A percentile compares a stretch with the other conserved stretches of the same genome.
Evolutionary conservation across 2,329 filamentous ascomycete species (phyloP).

Genomic region (Phialophora verrucosa): DNA sequence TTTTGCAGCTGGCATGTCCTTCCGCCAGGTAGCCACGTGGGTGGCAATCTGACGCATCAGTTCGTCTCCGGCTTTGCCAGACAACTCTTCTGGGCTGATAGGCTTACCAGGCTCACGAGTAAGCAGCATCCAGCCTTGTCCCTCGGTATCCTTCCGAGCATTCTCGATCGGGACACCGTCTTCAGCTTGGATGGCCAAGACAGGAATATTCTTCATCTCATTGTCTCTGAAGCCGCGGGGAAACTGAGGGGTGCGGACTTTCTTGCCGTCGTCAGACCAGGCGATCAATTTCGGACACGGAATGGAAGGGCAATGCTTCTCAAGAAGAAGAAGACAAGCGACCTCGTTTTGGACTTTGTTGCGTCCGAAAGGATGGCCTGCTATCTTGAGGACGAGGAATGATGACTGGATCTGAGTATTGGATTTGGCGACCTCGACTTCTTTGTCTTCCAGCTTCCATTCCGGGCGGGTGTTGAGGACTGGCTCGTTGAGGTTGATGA

Average conservation of each 20-base stretch:
- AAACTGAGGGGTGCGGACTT: slow-evolving; percentile 28
- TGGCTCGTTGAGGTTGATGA: slow-evolving; percentile 30
- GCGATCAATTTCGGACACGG: slow-evolving; percentile 31
- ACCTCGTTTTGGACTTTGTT: slow-evolving; percentile 37
- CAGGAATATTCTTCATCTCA: slow-evolving; percentile 14
- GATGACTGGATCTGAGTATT: slow-evolving; percentile 14
- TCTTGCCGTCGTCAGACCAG: slow-evolving; percentile 35
- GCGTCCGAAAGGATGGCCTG: slow-evolving; percentile 27
- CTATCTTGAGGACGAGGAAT: slow-evolving; percentile 33
- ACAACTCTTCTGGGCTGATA: slow-evolving; percentile 28
- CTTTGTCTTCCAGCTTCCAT: slow-evolving; percentile 14
- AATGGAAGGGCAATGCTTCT: slow-evolving; percentile 34
- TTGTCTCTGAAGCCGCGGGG: slow-evolving; percentile 22
- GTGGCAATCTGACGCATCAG: slow-evolving; percentile 32
- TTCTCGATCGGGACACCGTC: slow-evolving; percentile 16
- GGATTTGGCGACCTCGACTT: slow-evolving; percentile 16
- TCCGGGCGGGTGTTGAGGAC: slow-evolving; percentile 10
- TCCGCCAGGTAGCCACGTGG: slow-evolving; percentile 32
- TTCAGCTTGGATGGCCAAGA: slow-evolving; percentile 17
- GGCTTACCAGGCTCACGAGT: slow-evolving; percentile 28
- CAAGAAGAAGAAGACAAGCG: slow-evolving; percentile 29
- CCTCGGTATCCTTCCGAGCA: slow-evolving; percentile 19
- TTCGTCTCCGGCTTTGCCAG: slow-evolving; percentile 17
- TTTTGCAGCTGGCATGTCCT: slow-evolving; percentile 26
- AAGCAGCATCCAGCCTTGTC: slow-evolving; percentile 33